Base-by-base conservation (phyloP, 805 yeast genomes). In the Pichia phayaonensis region DNA sequence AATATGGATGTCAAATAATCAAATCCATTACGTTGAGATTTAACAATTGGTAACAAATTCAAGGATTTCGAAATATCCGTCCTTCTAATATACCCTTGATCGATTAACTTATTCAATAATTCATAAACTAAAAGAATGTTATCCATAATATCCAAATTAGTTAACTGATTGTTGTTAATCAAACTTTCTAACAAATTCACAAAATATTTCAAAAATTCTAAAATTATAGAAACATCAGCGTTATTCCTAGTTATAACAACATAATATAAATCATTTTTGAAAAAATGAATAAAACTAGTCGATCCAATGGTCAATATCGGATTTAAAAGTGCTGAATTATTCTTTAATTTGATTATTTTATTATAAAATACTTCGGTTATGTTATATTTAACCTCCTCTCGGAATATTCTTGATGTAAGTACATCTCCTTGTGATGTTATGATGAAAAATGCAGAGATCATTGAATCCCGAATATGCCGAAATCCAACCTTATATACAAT, bases 181-280 rank as follows among this genome's bases (percentile, higher is more conserved):
- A 61, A 51, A n/a, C 68, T 68, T 46, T 72, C 67, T 48, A 89
- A 68, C 2, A 88, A 61, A 7, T 70, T 66, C 48, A 80, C 77
- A 23, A 92, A 69, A 52, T 77, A 76, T 68, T 80, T 80, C 22
- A 92, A 68, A 60, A 85, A 87, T 69, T 92, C 97, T 61, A 90
- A 79, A 1, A 90, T 78, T 4, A 81, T 65, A 1, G 90, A 79
- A 34, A 90, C 90, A 63, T 92, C 97, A 38, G 84, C 87, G 62
- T 92, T 94, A 42, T 89, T 83, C 54, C 97, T 76, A 1, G 95
- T 80, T n/a, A 90, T 90, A 0, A 90, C 95, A 12, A 90, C 95
- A 10, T 89, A 59, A 85, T 95, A 94, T 16, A 92, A 59, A 46
- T 75, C 71, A 15, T 73, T 74, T 27, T 76, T 72, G 56, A 79